Conservation (phyloP, 805 yeast species). For the Candida wancherniae region DNA sequence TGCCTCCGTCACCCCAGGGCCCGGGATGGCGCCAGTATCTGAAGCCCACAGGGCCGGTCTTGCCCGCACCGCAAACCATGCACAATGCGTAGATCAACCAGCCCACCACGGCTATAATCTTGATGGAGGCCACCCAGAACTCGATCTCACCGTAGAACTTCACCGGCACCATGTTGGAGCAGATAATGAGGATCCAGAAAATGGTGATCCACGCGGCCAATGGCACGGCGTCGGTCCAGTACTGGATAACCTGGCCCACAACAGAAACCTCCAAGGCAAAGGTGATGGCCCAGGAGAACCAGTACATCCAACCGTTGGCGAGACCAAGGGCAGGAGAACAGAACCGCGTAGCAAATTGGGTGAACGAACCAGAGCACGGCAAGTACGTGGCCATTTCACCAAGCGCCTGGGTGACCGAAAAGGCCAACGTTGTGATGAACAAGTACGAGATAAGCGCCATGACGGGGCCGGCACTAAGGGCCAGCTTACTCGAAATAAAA, state of each 20-base stretch:
- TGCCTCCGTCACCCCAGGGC: conserved; percentile 64
- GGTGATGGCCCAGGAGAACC: conserved; percentile 77
- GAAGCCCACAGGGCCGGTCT: conserved; percentile 68
- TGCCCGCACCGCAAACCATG: conserved; percentile 75
- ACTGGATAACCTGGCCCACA: conserved; percentile 57
- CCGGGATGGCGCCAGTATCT: conserved; percentile 80
- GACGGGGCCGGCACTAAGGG: conserved; percentile 66
- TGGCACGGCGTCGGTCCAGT: conserved; percentile 69
- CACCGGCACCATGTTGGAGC: conserved; percentile 61
- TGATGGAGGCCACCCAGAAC: conserved; percentile 66
- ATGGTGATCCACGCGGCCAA: conserved; percentile 68
- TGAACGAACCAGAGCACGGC: conserved; percentile 65
- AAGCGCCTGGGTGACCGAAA: conserved; percentile 61
- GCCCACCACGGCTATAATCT: conserved; percentile 67
- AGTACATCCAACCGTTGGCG: conserved; percentile 67
- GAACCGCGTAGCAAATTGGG: conserved; percentile 66
- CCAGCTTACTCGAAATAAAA: conserved; percentile 58
- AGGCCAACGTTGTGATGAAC: conserved; percentile 63
- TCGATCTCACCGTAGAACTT: conserved; percentile 69
- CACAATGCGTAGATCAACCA: conserved; percentile 60
- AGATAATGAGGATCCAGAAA: conserved; percentile 53
- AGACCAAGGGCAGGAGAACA: conserved; percentile 69
- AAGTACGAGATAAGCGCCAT: conserved; percentile 58
- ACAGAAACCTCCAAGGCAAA: conserved; percentile 71
- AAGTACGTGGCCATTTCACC: conserved; percentile 82